Evolutionary conservation across 352 stramenopile species (phyloP).

Genomic region (Globisporangium okanoganense): DNA sequence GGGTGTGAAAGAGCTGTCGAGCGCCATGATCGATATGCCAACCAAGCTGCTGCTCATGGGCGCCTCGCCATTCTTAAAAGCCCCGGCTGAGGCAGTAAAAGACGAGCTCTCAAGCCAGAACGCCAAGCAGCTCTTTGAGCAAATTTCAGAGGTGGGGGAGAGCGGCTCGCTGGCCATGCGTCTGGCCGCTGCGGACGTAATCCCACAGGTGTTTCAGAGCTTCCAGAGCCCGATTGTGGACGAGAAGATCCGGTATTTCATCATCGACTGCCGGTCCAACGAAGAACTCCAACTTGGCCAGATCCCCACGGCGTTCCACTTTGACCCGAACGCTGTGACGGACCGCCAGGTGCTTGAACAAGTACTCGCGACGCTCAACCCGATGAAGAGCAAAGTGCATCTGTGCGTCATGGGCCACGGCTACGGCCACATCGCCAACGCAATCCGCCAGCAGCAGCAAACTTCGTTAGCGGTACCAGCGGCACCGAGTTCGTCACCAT

Average conservation of each 20-base stretch:
- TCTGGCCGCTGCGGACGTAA: constrained; percentile 55
- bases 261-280: constrained; percentile 63
- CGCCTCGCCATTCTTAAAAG: constrained; percentile 16
- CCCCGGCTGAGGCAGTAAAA: neutral
- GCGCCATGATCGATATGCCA: constrained; percentile 69
- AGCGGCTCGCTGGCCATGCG: constrained; percentile 50
- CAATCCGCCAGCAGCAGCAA: constrained; percentile 34
- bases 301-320: constrained; percentile 74
- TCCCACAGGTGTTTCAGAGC: constrained; percentile 65
- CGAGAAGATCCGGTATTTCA: constrained; percentile 65
- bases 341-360: constrained; percentile 50
- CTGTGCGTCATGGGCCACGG: constrained; percentile 80
- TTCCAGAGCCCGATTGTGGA: constrained; percentile 40
- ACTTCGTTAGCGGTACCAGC: constrained; percentile 12
- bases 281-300: constrained; percentile 43
- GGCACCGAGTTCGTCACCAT: constrained; percentile 1
- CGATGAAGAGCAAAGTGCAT: constrained; percentile 63
- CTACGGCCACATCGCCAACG: constrained; percentile 59
- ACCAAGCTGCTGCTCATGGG: constrained; percentile 50
- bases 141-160: constrained; percentile 49
- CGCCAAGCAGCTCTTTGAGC: constrained; percentile 49
- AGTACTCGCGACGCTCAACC: constrained; percentile 61
- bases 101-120: constrained; percentile 21
- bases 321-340: constrained; percentile 62
- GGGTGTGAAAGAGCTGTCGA: constrained; percentile 59